Conservation (phyloP, 345 rosid genomes). For the Excoecaria agallocha region DNA sequence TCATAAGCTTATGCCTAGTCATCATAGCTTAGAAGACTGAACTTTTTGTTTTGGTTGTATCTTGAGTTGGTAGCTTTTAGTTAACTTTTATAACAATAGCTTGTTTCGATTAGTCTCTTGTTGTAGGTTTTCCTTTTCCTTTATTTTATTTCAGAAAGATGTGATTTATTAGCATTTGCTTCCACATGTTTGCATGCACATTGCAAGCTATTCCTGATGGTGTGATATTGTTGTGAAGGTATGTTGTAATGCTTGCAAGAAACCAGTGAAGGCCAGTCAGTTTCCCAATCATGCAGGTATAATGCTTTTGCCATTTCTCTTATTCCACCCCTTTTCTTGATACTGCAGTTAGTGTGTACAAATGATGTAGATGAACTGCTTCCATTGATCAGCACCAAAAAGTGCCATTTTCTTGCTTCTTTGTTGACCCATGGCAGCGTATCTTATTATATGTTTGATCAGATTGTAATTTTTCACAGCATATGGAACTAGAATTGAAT, state of each 20-base stretch:
- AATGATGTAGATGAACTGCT: neutral
- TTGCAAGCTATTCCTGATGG: conserved; percentile 13
- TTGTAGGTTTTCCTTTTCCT: neutral
- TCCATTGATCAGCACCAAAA: neutral
- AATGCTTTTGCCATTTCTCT: neutral
- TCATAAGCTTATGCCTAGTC: neutral
- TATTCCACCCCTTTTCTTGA: neutral
- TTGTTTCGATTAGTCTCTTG: neutral
- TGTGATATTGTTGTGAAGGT: conserved; percentile 41
- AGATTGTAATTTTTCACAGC: neutral
- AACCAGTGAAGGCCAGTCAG: conserved; percentile 63
- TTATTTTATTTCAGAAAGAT: neutral
- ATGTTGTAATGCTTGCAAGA: conserved; percentile 70
- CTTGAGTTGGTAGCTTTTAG: neutral
- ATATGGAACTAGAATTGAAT: neutral
- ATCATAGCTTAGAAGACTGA: neutral
- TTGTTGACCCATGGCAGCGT: neutral
- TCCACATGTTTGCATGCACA: neutral
- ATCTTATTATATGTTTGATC: too few relatives aligned
- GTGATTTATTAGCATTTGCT: neutral
- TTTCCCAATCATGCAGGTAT: conserved; percentile 65
- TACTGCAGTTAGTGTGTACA: neutral
- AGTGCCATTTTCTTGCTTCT: neutral
- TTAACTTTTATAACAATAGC: neutral
- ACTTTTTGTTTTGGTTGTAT: neutral